Evolutionary conservation across 345 rosid genomes (phyloP).

Genomic region (Chamaenerion angustifolium): DNA sequence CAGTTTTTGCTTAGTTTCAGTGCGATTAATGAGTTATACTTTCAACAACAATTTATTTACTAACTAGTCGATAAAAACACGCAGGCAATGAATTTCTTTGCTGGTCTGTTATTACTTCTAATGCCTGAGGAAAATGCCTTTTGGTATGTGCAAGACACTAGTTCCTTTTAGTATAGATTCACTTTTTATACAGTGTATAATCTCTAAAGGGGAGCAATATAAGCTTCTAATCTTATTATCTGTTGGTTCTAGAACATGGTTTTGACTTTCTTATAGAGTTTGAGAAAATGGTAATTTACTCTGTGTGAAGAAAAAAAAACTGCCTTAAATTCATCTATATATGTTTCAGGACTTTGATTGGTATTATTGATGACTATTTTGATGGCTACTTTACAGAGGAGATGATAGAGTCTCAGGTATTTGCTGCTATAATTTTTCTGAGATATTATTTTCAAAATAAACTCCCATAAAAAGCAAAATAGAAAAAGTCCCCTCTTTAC

Average conservation of each 20-base stretch:
- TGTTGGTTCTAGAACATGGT: background rate
- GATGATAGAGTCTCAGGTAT: constrained; percentile 93
- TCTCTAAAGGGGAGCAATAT: background rate
- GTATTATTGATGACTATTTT: constrained; percentile 84
- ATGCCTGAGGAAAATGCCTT: constrained; percentile 99
- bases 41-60: too few relatives aligned
- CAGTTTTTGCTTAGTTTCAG: too few relatives aligned
- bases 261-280: background rate
- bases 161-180: constrained; percentile 1
- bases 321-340: background rate
- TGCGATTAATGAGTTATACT: too few relatives aligned
- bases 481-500: too few relatives aligned
- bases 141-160: constrained; percentile 49
- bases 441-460: too few relatives aligned
- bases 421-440: too few relatives aligned
- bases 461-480: too few relatives aligned
- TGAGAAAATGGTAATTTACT: constrained; percentile 1
- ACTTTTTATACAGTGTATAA: background rate
- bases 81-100: constrained; percentile 99
- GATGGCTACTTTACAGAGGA: constrained; percentile 85
- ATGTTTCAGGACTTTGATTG: constrained; percentile 75
- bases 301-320: background rate
- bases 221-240: background rate
- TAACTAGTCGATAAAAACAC: constrained; percentile 8
- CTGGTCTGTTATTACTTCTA: constrained; percentile 82